Conservation (phyloP, 176 grass and related monocot genomes). For the Panicum miliaceum region DNA sequence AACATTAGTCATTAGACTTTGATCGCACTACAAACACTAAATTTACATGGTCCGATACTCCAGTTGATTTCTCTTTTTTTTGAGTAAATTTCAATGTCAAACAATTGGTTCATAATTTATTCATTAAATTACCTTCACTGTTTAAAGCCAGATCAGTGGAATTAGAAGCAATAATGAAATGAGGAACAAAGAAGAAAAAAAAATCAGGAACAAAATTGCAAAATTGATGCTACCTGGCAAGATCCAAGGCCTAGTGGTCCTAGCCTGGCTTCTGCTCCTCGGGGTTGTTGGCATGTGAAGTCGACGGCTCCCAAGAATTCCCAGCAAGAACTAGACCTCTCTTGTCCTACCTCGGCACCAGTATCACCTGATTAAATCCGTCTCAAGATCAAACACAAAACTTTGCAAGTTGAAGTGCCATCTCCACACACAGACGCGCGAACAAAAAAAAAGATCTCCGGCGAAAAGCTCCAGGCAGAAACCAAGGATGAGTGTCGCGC, state of each 20-base stretch:
- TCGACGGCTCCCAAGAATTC: conserved; percentile 30
- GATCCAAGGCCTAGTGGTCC: conserved; percentile 67
- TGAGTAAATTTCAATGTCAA: not conserved
- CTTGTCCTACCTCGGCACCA: conserved; percentile 32
- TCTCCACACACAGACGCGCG: too few relatives aligned
- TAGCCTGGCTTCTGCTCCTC: conserved; percentile 58
- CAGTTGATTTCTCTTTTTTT: not conserved
- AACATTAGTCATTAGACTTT: not conserved
- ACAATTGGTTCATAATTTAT: not conserved
- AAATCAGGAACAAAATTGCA: not conserved
- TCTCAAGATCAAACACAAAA: not conserved
- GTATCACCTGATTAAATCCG: not conserved
- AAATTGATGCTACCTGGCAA: conserved; percentile 55
- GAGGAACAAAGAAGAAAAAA: not conserved
- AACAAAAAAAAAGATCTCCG: not conserved
- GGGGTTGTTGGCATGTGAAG: conserved; percentile 67
- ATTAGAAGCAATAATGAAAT: not conserved
- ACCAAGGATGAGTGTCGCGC: not conserved
- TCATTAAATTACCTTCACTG: not conserved
- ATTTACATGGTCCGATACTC: not conserved
- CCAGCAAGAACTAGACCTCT: conserved; percentile 24
- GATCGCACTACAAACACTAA: not conserved
- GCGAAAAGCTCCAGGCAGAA: not conserved
- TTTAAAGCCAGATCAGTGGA: not conserved
- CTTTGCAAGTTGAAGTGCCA: not conserved